Conservation (phyloP, 2,329 filamentous ascomycete species). For the Sclerotinia subarctica region DNA sequence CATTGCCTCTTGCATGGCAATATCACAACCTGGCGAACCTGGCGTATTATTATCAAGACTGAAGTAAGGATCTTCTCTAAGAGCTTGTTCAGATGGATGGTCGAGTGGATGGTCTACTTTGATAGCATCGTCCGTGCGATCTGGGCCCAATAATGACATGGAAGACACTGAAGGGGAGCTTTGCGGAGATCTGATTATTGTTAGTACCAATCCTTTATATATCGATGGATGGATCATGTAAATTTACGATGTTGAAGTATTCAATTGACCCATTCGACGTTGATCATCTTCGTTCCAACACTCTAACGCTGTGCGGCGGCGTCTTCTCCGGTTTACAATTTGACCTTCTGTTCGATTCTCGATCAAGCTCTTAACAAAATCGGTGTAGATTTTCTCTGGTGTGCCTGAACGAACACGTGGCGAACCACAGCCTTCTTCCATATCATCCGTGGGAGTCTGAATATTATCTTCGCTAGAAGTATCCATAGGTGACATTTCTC, state of each 20-base stretch:
- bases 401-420: slow-evolving; percentile 6
- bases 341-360: slow-evolving; percentile 24
- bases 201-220: not conserved
- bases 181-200: not conserved
- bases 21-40: not conserved
- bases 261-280: not conserved
- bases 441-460: slow-evolving; percentile 13
- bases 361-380: slow-evolving; percentile 27
- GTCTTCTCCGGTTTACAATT: slow-evolving; percentile 25
- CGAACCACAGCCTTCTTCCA: slow-evolving; percentile 5
- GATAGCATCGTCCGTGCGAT: not conserved
- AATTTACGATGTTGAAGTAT: slow-evolving; percentile 4
- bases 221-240: not conserved
- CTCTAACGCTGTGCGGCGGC: slow-evolving; percentile 27
- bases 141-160: not conserved
- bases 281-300: slow-evolving; percentile 29
- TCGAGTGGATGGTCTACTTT: not conserved
- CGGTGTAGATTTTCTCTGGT: slow-evolving; percentile 25
- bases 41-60: not conserved
- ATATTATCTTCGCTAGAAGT: slow-evolving; percentile 16
- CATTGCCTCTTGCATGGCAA: not conserved
- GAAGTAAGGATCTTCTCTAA: not conserved
- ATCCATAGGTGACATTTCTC: not conserved
- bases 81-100: not conserved
- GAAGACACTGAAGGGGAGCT: not conserved